Evolutionary conservation across 179 eudicot species (phyloP), one percentile per base, ranked within the genome.

Genomic region (Beta lomatogona): DNA sequence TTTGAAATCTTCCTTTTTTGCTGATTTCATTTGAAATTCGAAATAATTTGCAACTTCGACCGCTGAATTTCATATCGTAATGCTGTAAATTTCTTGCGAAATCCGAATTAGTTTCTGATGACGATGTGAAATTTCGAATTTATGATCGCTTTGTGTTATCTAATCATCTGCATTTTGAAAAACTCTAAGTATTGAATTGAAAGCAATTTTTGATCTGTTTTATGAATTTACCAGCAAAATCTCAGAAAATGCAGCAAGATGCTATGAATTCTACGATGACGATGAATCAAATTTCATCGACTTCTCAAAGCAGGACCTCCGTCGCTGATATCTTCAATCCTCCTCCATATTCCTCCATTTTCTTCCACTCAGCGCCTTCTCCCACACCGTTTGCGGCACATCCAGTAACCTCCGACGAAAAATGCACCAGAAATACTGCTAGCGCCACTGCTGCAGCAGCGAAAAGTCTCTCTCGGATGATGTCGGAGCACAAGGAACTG

Each of bases 401-500:
- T 36, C 69, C 79, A 19, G 55, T 70, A 36, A 70, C 59, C 10
- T 55, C 81, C 48, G 70, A 28, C 22, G 58, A 50, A 21, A 75
- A 48, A 5, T 45, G 66, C 36, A 19, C 18, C 44, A 79, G 21
- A 4, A 77, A 57, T 13, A 48, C 15, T 31, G 28, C 83, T 69
- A 77, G 60, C n/a, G 36, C 28, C 45, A 61, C 76, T 13, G 61
- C 80, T 11, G 77, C 82, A 6, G 82, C 83, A 10, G 80, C 80
- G 5, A 48, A 71, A 52, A 52, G 57, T 11, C 79, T 84, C 55
- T 82, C 89, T 48, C 82, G 87, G 70, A 79, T 86, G 67, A 77
- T 85, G 86, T 54, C 89, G 7, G 93, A 94, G 83, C 91, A 93
- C 79, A 90, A 89, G 82, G 95, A 94, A 58, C 94, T 95, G 45